phyloP scores from a whole-genome alignment of 371 early-diverging fungal genomes.

The Mucor plumbeus region DNA sequence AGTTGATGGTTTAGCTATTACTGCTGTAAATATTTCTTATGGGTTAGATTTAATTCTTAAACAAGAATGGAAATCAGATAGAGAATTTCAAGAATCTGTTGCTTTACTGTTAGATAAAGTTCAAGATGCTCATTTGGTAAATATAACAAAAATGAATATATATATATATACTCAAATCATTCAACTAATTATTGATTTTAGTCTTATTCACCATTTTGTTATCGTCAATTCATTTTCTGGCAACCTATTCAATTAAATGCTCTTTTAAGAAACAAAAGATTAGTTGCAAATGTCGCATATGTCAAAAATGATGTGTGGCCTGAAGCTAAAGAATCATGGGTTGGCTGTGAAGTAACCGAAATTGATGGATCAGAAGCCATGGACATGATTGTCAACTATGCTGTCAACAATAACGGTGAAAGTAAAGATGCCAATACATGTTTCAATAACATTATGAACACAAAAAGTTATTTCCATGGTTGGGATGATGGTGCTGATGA shows the following conservation, averaged over 20 bases:
- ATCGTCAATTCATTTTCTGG: conserved; percentile 59
- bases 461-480: conserved; percentile 58
- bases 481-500: conserved; percentile 64
- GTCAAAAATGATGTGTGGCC: conserved; percentile 57
- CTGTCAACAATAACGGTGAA: conserved; percentile 61
- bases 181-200: conserved; percentile 9
- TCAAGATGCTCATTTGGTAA: conserved; percentile 57
- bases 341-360: conserved; percentile 53
- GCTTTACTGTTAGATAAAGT: conserved; percentile 56
- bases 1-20: conserved; percentile 44
- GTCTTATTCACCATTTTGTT: conserved; percentile 57
- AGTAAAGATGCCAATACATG: conserved; percentile 59
- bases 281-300: conserved; percentile 54
- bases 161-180: not conserved
- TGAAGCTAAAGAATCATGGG: conserved; percentile 51
- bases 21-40: conserved; percentile 49
- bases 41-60: conserved; percentile 51
- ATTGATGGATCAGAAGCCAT: conserved; percentile 54
- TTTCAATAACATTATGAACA: conserved; percentile 59
- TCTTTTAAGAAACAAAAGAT: conserved; percentile 43
- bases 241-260: conserved; percentile 58
- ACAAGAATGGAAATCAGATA: conserved; percentile 51
- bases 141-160: too few relatives aligned
- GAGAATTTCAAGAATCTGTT: conserved; percentile 56
- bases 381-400: conserved; percentile 58